Base-by-base conservation (phyloP, 1,284 basidiomycete genomes). In the Ceratobasidium sp. region DNA sequence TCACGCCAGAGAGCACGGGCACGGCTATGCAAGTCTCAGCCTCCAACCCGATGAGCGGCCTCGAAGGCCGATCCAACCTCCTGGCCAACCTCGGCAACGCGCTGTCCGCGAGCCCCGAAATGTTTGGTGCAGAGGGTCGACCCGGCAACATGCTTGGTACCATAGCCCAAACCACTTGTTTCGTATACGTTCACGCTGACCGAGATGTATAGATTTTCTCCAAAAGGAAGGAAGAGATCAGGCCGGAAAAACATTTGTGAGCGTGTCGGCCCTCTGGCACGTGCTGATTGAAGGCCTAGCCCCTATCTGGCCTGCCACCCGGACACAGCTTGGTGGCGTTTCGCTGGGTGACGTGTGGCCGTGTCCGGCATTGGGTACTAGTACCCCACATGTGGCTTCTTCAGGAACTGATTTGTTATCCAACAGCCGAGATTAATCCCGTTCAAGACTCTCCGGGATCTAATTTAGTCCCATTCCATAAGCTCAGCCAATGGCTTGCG, bases 271-370 rank as follows among this genome's bases (percentile, higher is more conserved):
- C 0, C 87, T 98, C 24, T 98, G 96, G 95, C 83, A 88, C 31
- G 88, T 88, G 7, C 87, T 98, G 62, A 91, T 97, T 74, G 88
- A 92, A 39, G 92, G 94, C 2, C 86, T 98, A 11, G 88, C 91
- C 59, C 87, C 90, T 9, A 95, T 98, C 79, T 98, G 96, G 96
- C 96, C 93, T 0, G 83, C 88, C n/a, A 88, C 90, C 8, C 89
- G 95, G 34, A 88, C 89, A 0, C 84, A 85, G 0, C 83, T 95
- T 59, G 86, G 84, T 53, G 90, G 88, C 1, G 81, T 91, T 13
- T 81, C 92, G 0, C 87, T 97, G 13, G 96, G 96, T 34, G 96
- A 98, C 80, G 95, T 95, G 56, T 98, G 96, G 96, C 91, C 90
- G 6, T 95, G 92, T 78, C 81, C 86, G 1, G 86, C 88, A 0